These are phyloP conservation scores for Alternaria infectoria DNA, from an alignment of 2,329 filamentous ascomycete species.

Conservation along the genomic window DNA sequence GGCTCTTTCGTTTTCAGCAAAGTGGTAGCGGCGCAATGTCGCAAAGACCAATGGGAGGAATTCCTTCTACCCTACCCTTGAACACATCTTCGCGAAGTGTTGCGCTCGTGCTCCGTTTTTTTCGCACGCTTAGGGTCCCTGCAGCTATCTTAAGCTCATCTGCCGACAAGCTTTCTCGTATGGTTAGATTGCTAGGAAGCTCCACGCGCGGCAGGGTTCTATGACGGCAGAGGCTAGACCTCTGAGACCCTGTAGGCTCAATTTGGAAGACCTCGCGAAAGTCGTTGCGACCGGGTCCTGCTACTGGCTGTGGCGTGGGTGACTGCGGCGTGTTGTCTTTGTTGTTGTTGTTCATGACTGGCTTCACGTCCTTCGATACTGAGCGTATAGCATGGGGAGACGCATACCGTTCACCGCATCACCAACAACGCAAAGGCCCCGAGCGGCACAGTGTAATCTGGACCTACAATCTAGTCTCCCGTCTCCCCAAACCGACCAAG, in stretches of 20 bases:
- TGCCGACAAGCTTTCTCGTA: constrained; percentile 15
- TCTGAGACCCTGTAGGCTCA: background rate
- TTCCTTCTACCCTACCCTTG: background rate
- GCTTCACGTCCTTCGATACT: background rate
- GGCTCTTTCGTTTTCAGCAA: background rate
- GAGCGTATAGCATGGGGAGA: background rate
- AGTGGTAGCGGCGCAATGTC: background rate
- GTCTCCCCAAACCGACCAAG: background rate
- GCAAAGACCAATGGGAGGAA: background rate
- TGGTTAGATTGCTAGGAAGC: constrained; percentile 5
- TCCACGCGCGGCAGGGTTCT: background rate
- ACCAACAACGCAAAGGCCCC: background rate
- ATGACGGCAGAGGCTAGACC: background rate
- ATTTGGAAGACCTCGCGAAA: background rate
- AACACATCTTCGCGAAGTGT: background rate
- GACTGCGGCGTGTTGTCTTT: background rate
- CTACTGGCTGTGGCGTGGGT: background rate
- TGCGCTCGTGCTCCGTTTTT: background rate
- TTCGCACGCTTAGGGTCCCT: background rate
- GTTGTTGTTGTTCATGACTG: background rate
- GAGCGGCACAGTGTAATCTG: background rate
- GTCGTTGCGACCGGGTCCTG: background rate
- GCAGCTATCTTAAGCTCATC: constrained; percentile 9
- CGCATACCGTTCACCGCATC: background rate
- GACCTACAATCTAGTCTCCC: background rate